phyloP scores from a whole-genome alignment of 1,284 basidiomycete species.

The Neolentinus lepideus region DNA sequence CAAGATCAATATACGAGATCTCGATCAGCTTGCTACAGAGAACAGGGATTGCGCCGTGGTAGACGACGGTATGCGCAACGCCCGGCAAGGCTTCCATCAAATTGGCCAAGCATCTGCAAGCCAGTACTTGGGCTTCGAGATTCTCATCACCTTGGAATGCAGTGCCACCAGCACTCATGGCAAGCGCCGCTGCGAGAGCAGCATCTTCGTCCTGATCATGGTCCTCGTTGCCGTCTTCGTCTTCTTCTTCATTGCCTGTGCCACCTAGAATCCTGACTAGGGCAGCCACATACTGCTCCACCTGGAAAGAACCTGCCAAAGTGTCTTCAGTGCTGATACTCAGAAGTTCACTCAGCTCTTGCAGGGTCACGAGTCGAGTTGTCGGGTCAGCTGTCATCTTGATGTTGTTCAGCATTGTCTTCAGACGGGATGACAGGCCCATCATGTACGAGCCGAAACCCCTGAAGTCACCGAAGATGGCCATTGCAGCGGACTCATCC shows the following conservation, averaged over 20 bases:
- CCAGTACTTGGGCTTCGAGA: conserved; percentile 86
- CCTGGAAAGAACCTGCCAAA: conserved; percentile 89
- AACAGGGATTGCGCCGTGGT: conserved; percentile 91
- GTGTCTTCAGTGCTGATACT: conserved; percentile 98
- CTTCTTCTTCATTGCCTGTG: conserved; percentile 63
- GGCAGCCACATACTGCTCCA: conserved; percentile 89
- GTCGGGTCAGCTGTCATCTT: conserved; percentile 76
- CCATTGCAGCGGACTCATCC: conserved; percentile 72
- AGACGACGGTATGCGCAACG: conserved; percentile 89
- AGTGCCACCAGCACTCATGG: conserved; percentile 58
- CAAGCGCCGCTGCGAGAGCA: conserved; percentile 76
- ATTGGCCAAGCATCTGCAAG: conserved; percentile 92
- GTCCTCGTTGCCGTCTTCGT: conserved; percentile 46
- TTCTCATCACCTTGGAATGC: conserved; percentile 75
- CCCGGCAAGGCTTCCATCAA: conserved; percentile 95
- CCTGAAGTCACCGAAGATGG: conserved; percentile 79
- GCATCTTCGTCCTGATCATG: conserved; percentile 75
- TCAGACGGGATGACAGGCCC: conserved; percentile 79
- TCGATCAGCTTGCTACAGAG: conserved; percentile 93
- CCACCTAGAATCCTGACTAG: conserved; percentile 91
- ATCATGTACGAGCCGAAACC: conserved; percentile 89
- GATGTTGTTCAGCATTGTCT: conserved; percentile 87
- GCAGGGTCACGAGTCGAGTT: conserved; percentile 81
- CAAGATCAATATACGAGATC: conserved; percentile 94
- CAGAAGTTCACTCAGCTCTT: conserved; percentile 92